A percentile compares a stretch with the other conserved stretches of the same genome.
phyloP scores from a whole-genome alignment of 371 early-diverging fungal species.

The Sporodiniella umbellata region DNA sequence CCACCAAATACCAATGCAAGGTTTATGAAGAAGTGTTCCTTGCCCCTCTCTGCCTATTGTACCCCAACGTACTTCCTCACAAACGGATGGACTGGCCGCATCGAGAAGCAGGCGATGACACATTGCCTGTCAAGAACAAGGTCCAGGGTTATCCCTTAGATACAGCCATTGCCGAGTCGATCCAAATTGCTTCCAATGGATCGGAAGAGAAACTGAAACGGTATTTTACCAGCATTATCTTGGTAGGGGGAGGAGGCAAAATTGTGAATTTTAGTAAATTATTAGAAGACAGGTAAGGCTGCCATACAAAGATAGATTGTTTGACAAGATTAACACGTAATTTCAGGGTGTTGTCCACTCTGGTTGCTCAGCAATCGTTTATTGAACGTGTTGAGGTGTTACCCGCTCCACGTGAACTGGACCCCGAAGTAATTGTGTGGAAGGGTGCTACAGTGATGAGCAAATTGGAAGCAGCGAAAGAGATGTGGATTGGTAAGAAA shows the following conservation, averaged over 20 bases:
- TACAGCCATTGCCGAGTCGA: conserved; percentile 74
- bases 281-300: conserved; percentile 63
- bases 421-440: conserved; percentile 85
- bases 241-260: conserved; percentile 86
- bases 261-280: conserved; percentile 68
- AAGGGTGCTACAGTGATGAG: conserved; percentile 85
- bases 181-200: conserved; percentile 53
- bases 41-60: conserved; percentile 69
- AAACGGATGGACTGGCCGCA: conserved; percentile 2
- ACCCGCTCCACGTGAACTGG: conserved; percentile 82
- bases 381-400: conserved; percentile 73
- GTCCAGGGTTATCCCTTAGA: conserved; percentile 58
- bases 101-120: too few species aligned
- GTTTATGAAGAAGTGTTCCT: conserved; percentile 83
- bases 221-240: conserved; percentile 71
- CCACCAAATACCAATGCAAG: conserved; percentile 77
- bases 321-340: conserved; percentile 5
- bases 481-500: conserved; percentile 72
- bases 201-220: conserved; percentile 72
- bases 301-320: neutral
- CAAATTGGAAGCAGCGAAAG: conserved; percentile 73
- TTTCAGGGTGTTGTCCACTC: conserved; percentile 35
- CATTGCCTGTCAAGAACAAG: too few species aligned
- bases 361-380: conserved; percentile 33
- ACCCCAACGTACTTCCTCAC: conserved; percentile 47